These are phyloP conservation scores for Austroboletus eburneus DNA, from an alignment of 768 basidiomycete genomes.

Conservation along the genomic window DNA sequence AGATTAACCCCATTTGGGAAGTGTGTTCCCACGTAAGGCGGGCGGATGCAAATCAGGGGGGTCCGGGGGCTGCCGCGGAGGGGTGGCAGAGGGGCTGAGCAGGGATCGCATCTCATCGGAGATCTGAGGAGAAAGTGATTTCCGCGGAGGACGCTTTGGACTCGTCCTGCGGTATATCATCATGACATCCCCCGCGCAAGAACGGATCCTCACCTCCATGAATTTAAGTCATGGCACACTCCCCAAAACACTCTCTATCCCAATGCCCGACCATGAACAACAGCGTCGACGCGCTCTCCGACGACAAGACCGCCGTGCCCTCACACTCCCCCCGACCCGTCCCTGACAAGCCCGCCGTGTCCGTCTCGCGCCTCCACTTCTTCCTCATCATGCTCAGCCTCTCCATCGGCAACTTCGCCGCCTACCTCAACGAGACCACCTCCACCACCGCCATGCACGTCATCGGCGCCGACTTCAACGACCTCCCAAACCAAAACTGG, in stretches of 20 bases:
- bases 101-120: constrained; percentile 16
- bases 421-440: constrained; percentile 34
- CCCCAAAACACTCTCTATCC: constrained; percentile 27
- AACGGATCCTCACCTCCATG: constrained; percentile 23
- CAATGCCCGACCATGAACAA: constrained; percentile 30
- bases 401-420: constrained; percentile 34
- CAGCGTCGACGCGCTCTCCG: constrained; percentile 24
- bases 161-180: too few relatives aligned
- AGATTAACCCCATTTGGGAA: background rate
- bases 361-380: constrained; percentile 26
- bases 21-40: background rate
- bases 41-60: constrained; percentile 16
- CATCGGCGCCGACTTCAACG: constrained; percentile 28
- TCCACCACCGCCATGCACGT: constrained; percentile 34
- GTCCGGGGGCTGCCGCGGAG: too few relatives aligned
- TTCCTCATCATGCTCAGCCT: constrained; percentile 33
- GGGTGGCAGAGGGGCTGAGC: too few relatives aligned
- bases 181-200: too few relatives aligned
- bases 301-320: constrained; percentile 19
- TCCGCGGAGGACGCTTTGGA: constrained; percentile 33
- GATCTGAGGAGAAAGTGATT: constrained; percentile 30
- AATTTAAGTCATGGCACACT: too few relatives aligned
- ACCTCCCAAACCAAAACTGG: constrained; percentile 33
- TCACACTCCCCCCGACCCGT: constrained; percentile 3
- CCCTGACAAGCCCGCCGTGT: constrained; percentile 22